phyloP scores from a whole-genome alignment of 2,329 filamentous ascomycete species.

The Trichoderma cornu-damae region DNA sequence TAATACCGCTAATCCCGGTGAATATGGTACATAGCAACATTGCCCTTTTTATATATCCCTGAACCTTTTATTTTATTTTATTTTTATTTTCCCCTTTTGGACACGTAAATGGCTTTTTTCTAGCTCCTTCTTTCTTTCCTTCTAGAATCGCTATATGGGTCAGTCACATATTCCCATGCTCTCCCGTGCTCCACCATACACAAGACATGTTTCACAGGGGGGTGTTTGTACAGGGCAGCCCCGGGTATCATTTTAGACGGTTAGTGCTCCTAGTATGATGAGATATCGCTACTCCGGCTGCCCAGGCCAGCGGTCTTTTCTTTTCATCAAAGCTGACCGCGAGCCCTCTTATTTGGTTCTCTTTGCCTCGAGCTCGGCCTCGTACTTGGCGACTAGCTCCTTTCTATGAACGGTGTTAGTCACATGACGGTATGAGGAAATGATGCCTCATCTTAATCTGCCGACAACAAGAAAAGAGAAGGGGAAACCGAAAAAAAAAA shows the following conservation, averaged over 20 bases:
- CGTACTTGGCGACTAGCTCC: slow-evolving; percentile 54
- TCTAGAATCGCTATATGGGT: background rate
- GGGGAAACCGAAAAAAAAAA: background rate
- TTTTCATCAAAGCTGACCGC: background rate
- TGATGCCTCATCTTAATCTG: background rate
- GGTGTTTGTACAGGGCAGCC: slow-evolving; percentile 11
- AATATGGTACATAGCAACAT: background rate
- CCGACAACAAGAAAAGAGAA: background rate
- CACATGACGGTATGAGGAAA: background rate
- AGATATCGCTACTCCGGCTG: background rate
- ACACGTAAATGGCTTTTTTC: background rate
- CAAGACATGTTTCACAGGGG: slow-evolving; percentile 10
- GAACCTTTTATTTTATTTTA: background rate
- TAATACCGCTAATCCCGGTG: background rate
- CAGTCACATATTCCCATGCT: background rate
- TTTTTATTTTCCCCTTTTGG: background rate
- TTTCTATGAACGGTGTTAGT: slow-evolving; percentile 38
- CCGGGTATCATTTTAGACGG: background rate
- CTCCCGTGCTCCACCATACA: slow-evolving; percentile 5
- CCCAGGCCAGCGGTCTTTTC: background rate
- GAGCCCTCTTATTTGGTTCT: slow-evolving; percentile 43
- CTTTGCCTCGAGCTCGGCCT: slow-evolving; percentile 55
- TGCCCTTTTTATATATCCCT: slow-evolving; percentile 16
- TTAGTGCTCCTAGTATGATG: too few species aligned
- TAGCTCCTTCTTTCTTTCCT: background rate